Base-by-base conservation (phyloP, 306 rosid genomes). In the Cajanus cajan region DNA sequence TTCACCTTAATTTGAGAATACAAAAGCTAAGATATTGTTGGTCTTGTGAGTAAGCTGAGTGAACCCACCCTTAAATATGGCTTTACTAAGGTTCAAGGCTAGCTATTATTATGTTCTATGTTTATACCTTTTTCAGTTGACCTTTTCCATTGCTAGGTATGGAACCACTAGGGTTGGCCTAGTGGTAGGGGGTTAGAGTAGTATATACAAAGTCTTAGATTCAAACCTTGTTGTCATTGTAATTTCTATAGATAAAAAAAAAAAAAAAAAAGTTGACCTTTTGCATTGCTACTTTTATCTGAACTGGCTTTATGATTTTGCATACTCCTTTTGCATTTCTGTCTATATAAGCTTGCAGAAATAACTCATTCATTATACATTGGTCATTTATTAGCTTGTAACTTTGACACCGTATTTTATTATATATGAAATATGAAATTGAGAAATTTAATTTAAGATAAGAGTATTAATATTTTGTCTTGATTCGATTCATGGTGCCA, bases 21-120 rank as follows among this genome's bases (percentile, higher is more conserved):
- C 43, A 31, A 72, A 24, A 51, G 62, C 31, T 61, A 15, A 39
- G 59, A 18, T 74, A 12, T 21, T 74, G 50, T 51, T 64, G 25
- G 47, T 25, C 75, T 43, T 43, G 69, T 76, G 40, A 59, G 43
- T 64, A 66, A 55, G 50, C 76, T 40, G 37, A n/a, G n/a, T 68
- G 52, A 45, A 47, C 59, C 41, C 77, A n/a, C 55, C 50, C 39
- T 43, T 63, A 28, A 57, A 22, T 16, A 34, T 63, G 63, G 45
- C 65, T 41, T 51, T 43, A 18, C 12, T 54, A 44, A 8, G 78
- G 43, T 24, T 58, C 37, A 31, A 34, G 71, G 50, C 8, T 41
- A 44, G 11, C 52, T 69, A 43, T 69, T 73, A 59, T 61, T 33
- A 36, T 39, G 37, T 50, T 62, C 10, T 45, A 25, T 48, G 75